Percentiles rank a stretch among this genome's conserved stretches.
Evolutionary conservation across 2,329 filamentous ascomycete genomes (phyloP).

Genomic region (Diplodia scrobiculata): DNA sequence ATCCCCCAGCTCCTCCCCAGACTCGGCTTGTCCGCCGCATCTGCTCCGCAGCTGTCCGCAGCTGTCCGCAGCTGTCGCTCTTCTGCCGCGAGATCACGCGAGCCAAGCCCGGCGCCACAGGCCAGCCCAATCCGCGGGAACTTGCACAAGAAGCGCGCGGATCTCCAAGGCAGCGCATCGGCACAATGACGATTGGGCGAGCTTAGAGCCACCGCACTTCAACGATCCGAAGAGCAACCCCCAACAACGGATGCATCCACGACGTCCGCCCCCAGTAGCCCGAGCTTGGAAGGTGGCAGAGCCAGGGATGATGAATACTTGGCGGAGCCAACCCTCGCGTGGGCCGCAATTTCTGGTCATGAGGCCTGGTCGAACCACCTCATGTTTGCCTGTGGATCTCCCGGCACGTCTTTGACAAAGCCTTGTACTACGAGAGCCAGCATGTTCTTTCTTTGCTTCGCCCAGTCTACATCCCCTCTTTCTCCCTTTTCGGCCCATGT

Average conservation of each 20-base stretch:
- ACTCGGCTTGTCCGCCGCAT: not conserved
- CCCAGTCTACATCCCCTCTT: not conserved
- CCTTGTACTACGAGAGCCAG: too few relatives aligned
- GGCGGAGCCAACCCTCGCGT: not conserved
- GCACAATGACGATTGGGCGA: constrained; percentile 23
- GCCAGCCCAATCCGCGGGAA: too few relatives aligned
- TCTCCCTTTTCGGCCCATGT: not conserved
- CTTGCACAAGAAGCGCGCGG: not conserved
- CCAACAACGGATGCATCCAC: not conserved
- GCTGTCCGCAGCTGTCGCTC: not conserved
- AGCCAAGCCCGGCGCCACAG: not conserved
- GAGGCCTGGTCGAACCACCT: constrained; percentile 5
- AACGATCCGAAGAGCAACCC: too few relatives aligned
- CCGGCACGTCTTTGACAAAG: not conserved
- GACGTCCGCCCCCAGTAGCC: too few relatives aligned
- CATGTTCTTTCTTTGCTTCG: not conserved
- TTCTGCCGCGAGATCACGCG: not conserved
- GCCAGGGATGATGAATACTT: not conserved
- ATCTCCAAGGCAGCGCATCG: constrained; percentile 3
- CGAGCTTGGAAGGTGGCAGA: not conserved
- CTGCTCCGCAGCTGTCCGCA: not conserved
- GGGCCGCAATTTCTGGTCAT: not conserved
- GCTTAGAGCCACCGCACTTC: constrained; percentile 5
- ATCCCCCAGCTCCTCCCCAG: not conserved
- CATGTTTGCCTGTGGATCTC: not conserved